These are phyloP conservation scores for Trypanosoma melophagium DNA, from an alignment of 208 protist species.

Conservation along the genomic window DNA sequence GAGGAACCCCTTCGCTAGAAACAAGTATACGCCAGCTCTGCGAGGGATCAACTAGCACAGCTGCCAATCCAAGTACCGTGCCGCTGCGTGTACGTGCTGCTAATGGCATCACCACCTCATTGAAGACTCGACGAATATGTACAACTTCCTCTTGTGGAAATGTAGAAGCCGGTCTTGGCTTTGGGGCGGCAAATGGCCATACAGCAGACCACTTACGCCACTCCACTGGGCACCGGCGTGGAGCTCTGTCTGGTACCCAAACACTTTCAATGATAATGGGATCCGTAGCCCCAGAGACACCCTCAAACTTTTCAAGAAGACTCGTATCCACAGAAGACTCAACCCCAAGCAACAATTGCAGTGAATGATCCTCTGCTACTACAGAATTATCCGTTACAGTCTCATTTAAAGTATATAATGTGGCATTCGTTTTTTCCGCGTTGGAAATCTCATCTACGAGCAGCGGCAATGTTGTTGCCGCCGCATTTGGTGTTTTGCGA, in stretches of 20 bases:
- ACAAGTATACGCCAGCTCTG: slow-evolving; percentile 35
- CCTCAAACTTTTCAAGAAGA: slow-evolving; percentile 14
- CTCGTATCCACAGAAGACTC: slow-evolving; percentile 3
- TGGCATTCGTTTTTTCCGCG: background rate
- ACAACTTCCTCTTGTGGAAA: slow-evolving; percentile 21
- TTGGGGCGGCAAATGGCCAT: slow-evolving; percentile 76
- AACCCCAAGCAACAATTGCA: slow-evolving; percentile 22
- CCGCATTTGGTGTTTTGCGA: slow-evolving; percentile 21
- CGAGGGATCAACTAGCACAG: slow-evolving; percentile 51
- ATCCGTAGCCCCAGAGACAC: slow-evolving; percentile 1
- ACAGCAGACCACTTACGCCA: slow-evolving; percentile 56
- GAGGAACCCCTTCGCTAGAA: slow-evolving; percentile 40
- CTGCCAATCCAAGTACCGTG: slow-evolving; percentile 42
- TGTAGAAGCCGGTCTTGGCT: slow-evolving; percentile 33
- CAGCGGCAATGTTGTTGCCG: background rate
- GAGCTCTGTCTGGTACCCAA: slow-evolving; percentile 45
- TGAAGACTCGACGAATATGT: slow-evolving; percentile 20
- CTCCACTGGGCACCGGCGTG: slow-evolving; percentile 41
- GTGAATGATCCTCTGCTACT: background rate
- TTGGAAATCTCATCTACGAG: too few species aligned
- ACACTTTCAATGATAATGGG: slow-evolving; percentile 30
- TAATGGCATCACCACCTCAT: slow-evolving; percentile 21
- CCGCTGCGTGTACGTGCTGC: background rate
- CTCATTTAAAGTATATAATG: background rate
- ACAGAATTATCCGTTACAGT: background rate